These are phyloP conservation scores for Acrasis kona DNA, from an alignment of 78 protist genomes.

Conservation along the genomic window DNA sequence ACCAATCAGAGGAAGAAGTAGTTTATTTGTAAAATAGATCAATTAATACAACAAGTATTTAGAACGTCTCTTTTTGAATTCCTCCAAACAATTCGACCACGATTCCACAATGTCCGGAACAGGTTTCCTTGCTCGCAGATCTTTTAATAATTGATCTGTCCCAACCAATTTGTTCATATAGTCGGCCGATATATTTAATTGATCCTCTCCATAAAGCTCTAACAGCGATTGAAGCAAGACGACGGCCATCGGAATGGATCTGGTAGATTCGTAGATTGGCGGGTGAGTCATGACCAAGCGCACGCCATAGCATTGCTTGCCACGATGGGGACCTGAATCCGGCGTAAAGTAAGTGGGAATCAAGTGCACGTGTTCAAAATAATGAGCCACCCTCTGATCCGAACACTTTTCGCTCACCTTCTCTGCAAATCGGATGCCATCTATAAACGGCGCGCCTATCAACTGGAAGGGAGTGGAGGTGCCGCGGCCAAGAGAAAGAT, in stretches of 20 bases:
- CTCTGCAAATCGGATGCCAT: background rate
- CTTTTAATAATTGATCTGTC: background rate
- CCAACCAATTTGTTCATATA: background rate
- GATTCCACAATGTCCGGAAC: background rate
- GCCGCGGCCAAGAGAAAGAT: conserved; percentile 13
- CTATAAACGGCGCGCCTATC: conserved; percentile 3
- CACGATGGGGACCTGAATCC: background rate
- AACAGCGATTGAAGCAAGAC: background rate
- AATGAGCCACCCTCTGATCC: too few relatives aligned
- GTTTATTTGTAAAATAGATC: too few relatives aligned
- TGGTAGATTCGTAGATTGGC: too few relatives aligned
- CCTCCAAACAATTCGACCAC: background rate
- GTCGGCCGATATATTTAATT: background rate
- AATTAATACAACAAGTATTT: background rate
- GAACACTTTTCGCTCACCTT: background rate
- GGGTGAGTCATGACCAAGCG: background rate
- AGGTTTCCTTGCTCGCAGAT: background rate
- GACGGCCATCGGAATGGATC: background rate
- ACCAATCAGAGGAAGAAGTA: background rate
- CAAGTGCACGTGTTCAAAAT: background rate
- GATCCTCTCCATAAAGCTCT: background rate
- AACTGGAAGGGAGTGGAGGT: conserved; percentile 18
- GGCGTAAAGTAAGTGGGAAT: background rate
- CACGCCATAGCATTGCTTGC: background rate
- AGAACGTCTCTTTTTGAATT: background rate